A percentile compares a stretch with the other conserved stretches of the same genome.
Evolutionary conservation across 225 moss, liverwort and hornwort genomes (phyloP).

Genomic region (Bryum argenteum): DNA sequence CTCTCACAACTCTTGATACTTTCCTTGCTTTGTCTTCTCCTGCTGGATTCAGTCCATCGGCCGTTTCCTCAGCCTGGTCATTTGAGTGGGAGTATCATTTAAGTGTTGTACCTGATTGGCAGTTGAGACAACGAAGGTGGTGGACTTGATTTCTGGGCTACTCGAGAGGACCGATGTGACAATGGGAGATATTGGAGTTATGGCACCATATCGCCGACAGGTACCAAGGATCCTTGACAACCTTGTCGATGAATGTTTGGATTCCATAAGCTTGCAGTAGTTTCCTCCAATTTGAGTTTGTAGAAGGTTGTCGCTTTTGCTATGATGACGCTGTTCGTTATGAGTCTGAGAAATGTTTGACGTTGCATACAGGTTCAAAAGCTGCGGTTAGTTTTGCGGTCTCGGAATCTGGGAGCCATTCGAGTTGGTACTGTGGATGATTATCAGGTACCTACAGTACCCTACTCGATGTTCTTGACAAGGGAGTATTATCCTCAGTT

Average conservation of each 20-base stretch:
- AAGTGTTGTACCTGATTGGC: slow-evolving; percentile 27
- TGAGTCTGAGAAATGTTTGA: slow-evolving; percentile 3
- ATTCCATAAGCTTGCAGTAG: not conserved
- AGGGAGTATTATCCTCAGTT: not conserved
- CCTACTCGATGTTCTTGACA: not conserved
- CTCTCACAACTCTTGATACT: not conserved
- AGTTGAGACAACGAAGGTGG: slow-evolving; percentile 69
- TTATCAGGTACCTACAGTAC: slow-evolving; percentile 48
- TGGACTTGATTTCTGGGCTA: slow-evolving; percentile 58
- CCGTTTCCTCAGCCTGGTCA: not conserved
- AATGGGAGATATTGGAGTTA: slow-evolving; percentile 61
- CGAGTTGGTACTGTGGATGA: slow-evolving; percentile 73
- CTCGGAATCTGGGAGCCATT: slow-evolving; percentile 44
- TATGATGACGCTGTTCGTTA: not conserved
- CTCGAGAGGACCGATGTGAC: slow-evolving; percentile 50
- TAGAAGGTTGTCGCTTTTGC: slow-evolving; percentile 4
- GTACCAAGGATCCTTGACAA: slow-evolving; percentile 33
- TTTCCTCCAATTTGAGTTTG: not conserved
- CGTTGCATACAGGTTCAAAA: slow-evolving; percentile 53
- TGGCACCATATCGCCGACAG: slow-evolving; percentile 73
- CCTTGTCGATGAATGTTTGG: too few relatives aligned
- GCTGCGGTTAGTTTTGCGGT: slow-evolving; percentile 57
- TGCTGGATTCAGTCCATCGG: not conserved
- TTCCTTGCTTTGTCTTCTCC: slow-evolving; percentile 1
- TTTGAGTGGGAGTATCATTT: not conserved